Base-by-base conservation (phyloP, 768 basidiomycete species). In the Leucocoprinus leucothites region DNA sequence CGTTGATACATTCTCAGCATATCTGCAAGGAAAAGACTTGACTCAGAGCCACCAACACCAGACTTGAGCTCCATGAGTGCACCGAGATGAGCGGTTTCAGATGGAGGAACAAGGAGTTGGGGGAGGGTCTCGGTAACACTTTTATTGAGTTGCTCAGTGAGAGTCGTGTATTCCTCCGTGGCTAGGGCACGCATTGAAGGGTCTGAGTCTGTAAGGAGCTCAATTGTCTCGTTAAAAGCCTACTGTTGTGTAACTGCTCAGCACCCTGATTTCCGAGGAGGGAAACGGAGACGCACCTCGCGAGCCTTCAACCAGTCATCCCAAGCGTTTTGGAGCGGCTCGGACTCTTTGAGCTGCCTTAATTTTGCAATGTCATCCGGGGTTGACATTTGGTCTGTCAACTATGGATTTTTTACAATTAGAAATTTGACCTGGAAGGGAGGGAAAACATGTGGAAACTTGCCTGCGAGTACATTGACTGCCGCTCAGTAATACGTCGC, bases 1-100 rank as follows among this genome's bases (percentile, higher is more conserved):
- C 90, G 81, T 22, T 79, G 71, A 66, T 98, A 98, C 86, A 98
- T 94, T 31, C 87, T 74, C 41, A 91, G 63, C 25, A 98, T 66
- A 49, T 95, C 88, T 0, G 73, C 78, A 1, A 90, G 75, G 61
- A 98, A 98, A 0, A 97, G 75, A 18, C 84, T 82, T 1, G 94
- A 81, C 67, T 99, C 96, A 0, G 86, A 85, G 0, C 96, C 96
- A 0, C 96, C 96, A 0, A 94, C 92, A 14, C 94, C 96, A 0
- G 94, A 84, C 63, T 96, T 96, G 46, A 98, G 74, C 63, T 98
- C 96, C 58, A 99, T 73, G 48, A 98, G 75, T 2, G 91, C 92
- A 9, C 89, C 87, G 14, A 91, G 73, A 2, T 79, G 68, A 0
- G 73, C 71, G 1, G 91, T 92, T 2, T 77, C 60, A 0, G 90